A percentile compares a stretch with the other conserved stretches of the same genome.
Evolutionary conservation across 1,284 basidiomycete genomes (phyloP).

Genomic region (Melampsora abietis-canadensis): DNA sequence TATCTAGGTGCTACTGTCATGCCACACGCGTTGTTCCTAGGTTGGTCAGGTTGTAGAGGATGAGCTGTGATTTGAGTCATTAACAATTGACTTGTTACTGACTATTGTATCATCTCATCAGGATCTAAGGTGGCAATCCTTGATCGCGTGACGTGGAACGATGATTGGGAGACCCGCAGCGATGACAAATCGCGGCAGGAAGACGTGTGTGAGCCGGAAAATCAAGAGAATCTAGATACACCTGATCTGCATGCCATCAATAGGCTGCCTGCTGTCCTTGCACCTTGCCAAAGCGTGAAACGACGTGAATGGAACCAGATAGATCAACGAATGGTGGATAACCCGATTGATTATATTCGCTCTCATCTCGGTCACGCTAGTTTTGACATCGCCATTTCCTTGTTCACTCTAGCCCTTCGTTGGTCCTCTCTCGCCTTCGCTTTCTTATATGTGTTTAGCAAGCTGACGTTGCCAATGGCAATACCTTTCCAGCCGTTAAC

Average conservation of each 20-base stretch:
- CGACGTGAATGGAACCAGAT: too few relatives aligned
- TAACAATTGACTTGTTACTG: too few relatives aligned
- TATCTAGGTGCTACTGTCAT: conserved; percentile 67
- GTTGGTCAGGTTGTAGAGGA: conserved; percentile 25
- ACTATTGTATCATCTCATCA: neutral
- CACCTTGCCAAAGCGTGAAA: too few relatives aligned
- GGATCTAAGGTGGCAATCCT: conserved; percentile 37
- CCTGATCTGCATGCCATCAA: too few relatives aligned
- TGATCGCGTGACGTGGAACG: conserved; percentile 10
- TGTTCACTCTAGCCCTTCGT: conserved; percentile 50
- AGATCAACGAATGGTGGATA: neutral
- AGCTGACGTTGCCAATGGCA: too few relatives aligned
- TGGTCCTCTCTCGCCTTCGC: conserved; percentile 5
- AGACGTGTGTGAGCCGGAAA: neutral
- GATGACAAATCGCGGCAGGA: neutral
- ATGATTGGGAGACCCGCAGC: neutral
- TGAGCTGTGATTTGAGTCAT: too few relatives aligned
- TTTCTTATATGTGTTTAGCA: conserved; percentile 41
- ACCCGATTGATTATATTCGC: neutral
- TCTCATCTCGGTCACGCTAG: conserved; percentile 50
- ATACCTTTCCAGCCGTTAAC: conserved; percentile 24
- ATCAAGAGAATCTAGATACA: too few relatives aligned
- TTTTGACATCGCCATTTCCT: conserved; percentile 52
- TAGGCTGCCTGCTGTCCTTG: too few relatives aligned
- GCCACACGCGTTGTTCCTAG: conserved; percentile 85